A percentile compares a stretch with the other conserved stretches of the same genome.
Evolutionary conservation across 2,329 filamentous ascomycete species (phyloP).

Genomic region (Colletotrichum camelliae): DNA sequence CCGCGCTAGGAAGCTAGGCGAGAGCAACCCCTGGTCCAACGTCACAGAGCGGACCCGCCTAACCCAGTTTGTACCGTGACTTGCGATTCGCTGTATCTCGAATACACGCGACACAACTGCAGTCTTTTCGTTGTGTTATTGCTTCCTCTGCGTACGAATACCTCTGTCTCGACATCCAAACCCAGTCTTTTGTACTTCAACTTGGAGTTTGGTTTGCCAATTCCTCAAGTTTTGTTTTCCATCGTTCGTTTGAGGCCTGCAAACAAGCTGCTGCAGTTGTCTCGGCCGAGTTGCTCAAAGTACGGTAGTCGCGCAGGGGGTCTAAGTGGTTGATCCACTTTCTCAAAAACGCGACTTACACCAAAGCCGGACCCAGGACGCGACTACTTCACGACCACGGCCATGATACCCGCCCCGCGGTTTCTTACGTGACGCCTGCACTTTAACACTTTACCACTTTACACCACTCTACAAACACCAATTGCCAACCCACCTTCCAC

Average conservation of each 20-base stretch:
- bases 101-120: conserved; percentile 13
- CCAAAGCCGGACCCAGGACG: conserved; percentile 5
- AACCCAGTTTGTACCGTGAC: conserved; percentile 8
- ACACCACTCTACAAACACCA: conserved; percentile 19
- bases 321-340: conserved; percentile 22
- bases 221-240: neutral
- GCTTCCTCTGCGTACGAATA: neutral
- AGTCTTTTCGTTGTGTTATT: conserved; percentile 2
- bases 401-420: conserved; percentile 23
- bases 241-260: neutral
- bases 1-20: conserved; percentile 8
- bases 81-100: neutral
- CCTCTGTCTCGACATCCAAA: neutral
- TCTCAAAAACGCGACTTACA: conserved; percentile 23
- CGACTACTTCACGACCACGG: conserved; percentile 22
- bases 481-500: conserved; percentile 5
- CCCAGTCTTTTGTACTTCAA: neutral
- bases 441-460: conserved; percentile 19
- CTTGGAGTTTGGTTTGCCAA: neutral
- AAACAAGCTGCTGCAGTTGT: neutral
- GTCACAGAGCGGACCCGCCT: conserved; percentile 3
- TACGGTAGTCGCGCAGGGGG: conserved; percentile 1
- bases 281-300: neutral
- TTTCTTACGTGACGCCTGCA: conserved; percentile 23
- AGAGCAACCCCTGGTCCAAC: neutral